phyloP scores from a whole-genome alignment of 495 filamentous ascomycete species.

The Talaromyces trachyspermus region DNA sequence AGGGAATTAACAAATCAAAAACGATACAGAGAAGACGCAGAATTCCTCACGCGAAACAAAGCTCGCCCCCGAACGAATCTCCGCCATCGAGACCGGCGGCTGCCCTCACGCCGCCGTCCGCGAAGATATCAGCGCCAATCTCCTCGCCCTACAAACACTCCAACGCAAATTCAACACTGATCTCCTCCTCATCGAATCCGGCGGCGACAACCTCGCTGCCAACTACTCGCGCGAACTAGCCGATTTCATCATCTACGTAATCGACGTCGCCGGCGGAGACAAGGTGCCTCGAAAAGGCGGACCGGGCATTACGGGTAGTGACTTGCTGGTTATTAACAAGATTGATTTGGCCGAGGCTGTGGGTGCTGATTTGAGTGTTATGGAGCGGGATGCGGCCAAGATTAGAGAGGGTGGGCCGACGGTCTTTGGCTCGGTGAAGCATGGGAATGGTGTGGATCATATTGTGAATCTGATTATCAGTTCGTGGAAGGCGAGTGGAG shows the following conservation, averaged over 20 bases:
- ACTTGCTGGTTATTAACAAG: slow-evolving; percentile 92
- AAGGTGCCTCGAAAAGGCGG: slow-evolving; percentile 96
- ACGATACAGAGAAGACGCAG: slow-evolving; percentile 73
- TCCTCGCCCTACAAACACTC: slow-evolving; percentile 81
- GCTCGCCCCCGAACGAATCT: slow-evolving; percentile 80
- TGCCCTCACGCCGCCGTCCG: slow-evolving; percentile 97
- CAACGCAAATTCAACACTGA: slow-evolving; percentile 67
- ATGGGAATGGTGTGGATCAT: slow-evolving; percentile 72
- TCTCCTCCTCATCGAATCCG: slow-evolving; percentile 84
- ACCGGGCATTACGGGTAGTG: slow-evolving; percentile 91
- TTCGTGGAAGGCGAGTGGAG: slow-evolving; percentile 86
- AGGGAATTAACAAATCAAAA: slow-evolving; percentile 4
- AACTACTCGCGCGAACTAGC: slow-evolving; percentile 93
- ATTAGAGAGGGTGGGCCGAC: slow-evolving; percentile 96
- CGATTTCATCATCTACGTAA: slow-evolving; percentile 97
- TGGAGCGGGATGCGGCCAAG: slow-evolving; percentile 90
- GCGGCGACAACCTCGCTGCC: slow-evolving; percentile 92
- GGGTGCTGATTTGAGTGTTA: slow-evolving; percentile 84
- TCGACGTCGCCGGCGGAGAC: slow-evolving; percentile 94
- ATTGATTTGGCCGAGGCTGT: slow-evolving; percentile 87
- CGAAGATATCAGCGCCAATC: slow-evolving; percentile 92
- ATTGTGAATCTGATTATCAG: slow-evolving; percentile 85
- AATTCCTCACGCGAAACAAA: slow-evolving; percentile 82
- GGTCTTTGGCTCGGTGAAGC: slow-evolving; percentile 96
- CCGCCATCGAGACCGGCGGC: slow-evolving; percentile 94